These are phyloP conservation scores for Pleurotus giganteus DNA, from an alignment of 768 basidiomycete genomes.

Conservation along the genomic window DNA sequence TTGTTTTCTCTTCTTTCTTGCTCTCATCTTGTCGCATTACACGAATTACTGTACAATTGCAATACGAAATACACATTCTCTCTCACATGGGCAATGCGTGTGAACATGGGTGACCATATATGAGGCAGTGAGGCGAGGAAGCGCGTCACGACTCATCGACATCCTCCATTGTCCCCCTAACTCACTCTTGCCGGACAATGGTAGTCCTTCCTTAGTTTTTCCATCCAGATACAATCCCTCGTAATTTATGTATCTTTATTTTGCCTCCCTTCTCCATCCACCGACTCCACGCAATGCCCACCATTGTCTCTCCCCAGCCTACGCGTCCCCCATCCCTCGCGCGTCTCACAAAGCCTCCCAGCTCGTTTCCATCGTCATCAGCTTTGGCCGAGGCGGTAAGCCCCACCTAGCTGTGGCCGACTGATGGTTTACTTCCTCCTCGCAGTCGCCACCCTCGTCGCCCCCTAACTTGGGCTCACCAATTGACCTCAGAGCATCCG, in stretches of 20 bases:
- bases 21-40: conserved; percentile 23
- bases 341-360: background rate
- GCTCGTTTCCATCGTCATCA: background rate
- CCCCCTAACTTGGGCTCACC: background rate
- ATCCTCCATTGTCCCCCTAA: conserved; percentile 16
- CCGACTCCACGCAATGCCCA: conserved; percentile 27
- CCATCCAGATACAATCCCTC: conserved; percentile 25
- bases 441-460: background rate
- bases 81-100: background rate
- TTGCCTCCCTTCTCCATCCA: conserved; percentile 24
- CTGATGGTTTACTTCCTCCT: conserved; percentile 13
- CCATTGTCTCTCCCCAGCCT: conserved; percentile 38
- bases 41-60: background rate
- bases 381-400: background rate
- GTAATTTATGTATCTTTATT: conserved; percentile 22
- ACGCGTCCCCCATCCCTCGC: background rate
- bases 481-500: background rate
- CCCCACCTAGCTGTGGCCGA: background rate
- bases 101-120: conserved; percentile 1
- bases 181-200: conserved; percentile 7
- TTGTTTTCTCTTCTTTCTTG: conserved; percentile 21
- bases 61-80: conserved; percentile 22
- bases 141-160: background rate
- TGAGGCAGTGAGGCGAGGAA: background rate
- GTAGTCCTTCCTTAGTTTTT: conserved; percentile 13